Conservation (phyloP, 2,329 filamentous ascomycete species). For the Taxawa tesnikishii region DNA sequence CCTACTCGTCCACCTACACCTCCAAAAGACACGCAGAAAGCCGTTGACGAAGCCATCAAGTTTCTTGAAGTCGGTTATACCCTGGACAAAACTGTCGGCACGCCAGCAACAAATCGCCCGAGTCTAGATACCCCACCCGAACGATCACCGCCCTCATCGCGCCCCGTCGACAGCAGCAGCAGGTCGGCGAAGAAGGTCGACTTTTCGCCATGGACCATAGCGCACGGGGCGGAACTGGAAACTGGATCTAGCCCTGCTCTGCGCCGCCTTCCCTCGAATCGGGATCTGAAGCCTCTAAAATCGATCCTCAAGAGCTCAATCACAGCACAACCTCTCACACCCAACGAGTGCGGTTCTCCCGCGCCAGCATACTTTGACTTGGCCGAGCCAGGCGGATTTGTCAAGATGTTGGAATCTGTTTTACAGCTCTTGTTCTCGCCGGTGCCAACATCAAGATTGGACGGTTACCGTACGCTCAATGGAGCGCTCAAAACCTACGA, state of each 20-base stretch:
- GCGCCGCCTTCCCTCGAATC: slow-evolving; percentile 33
- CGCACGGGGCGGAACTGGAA: slow-evolving; percentile 21
- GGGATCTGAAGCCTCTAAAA: slow-evolving; percentile 46
- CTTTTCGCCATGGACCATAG: slow-evolving; percentile 47
- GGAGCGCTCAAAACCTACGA: slow-evolving; percentile 70
- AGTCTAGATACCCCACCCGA: not conserved
- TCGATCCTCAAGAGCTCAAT: slow-evolving; percentile 69
- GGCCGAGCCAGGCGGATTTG: slow-evolving; percentile 47
- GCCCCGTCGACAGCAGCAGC: slow-evolving; percentile 4
- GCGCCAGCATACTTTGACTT: slow-evolving; percentile 27
- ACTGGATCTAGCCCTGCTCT: slow-evolving; percentile 26
- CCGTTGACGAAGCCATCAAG: slow-evolving; percentile 25
- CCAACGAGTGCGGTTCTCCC: slow-evolving; percentile 26
- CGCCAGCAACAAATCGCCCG: not conserved
- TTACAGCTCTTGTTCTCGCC: slow-evolving; percentile 67
- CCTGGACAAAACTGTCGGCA: slow-evolving; percentile 18
- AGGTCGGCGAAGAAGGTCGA: slow-evolving; percentile 44
- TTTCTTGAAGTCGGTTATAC: slow-evolving; percentile 30
- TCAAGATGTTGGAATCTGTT: slow-evolving; percentile 74
- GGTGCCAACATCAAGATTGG: slow-evolving; percentile 60
- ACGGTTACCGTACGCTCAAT: slow-evolving; percentile 75
- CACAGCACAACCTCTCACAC: slow-evolving; percentile 22
- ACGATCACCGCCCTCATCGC: slow-evolving; percentile 4
- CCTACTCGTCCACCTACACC: slow-evolving; percentile 44
- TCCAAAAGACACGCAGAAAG: slow-evolving; percentile 32